phyloP scores from a whole-genome alignment of 2,329 filamentous ascomycete species.

The Didymosphaeria variabile region DNA sequence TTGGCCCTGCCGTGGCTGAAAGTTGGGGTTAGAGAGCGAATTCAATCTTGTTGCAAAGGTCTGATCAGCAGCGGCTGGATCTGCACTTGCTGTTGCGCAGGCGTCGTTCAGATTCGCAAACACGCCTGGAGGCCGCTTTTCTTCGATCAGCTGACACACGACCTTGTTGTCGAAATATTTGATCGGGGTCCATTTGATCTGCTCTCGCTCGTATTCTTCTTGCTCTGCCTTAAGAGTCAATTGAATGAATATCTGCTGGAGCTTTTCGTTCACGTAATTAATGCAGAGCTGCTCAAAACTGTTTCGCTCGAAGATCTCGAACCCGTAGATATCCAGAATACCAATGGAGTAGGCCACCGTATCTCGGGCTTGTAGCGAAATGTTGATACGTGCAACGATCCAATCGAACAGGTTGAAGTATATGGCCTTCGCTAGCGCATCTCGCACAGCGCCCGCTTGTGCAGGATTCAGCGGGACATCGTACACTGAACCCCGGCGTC shows the following conservation, averaged over 20 bases:
- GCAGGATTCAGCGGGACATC: conserved; percentile 84
- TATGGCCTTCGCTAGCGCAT: conserved; percentile 93
- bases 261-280: conserved; percentile 99
- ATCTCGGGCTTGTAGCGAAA: conserved; percentile 81
- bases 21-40: conserved; percentile 88
- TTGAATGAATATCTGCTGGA: conserved; percentile 99
- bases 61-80: conserved; percentile 90
- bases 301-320: conserved; percentile 98
- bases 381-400: conserved; percentile 94
- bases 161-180: conserved; percentile 99
- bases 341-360: conserved; percentile 85
- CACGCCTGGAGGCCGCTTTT: conserved; percentile 86
- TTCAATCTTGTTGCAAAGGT: conserved; percentile 95
- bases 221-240: conserved; percentile 96
- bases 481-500: conserved; percentile 72
- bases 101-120: conserved; percentile 98
- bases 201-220: conserved; percentile 93
- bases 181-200: conserved; percentile 99
- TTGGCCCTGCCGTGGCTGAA: conserved; percentile 89
- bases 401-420: conserved; percentile 98
- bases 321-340: conserved; percentile 98
- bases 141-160: conserved; percentile 96
- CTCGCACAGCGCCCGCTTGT: conserved; percentile 85
- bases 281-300: conserved; percentile 99
- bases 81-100: conserved; percentile 96